These are phyloP conservation scores for Climacium dendroides DNA, from an alignment of 225 moss, liverwort and hornwort species.

Conservation along the genomic window DNA sequence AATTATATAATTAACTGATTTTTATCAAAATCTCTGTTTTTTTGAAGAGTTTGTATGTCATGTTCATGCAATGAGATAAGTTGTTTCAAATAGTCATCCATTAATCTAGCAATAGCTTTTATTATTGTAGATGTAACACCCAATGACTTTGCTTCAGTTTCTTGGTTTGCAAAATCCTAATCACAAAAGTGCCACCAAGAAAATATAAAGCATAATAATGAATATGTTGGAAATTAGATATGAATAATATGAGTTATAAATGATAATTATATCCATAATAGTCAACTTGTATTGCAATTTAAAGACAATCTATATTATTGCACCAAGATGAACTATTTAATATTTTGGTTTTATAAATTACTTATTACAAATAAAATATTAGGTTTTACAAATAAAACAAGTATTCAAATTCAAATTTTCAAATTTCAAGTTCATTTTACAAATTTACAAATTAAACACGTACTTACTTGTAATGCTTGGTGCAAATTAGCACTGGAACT, in stretches of 20 bases:
- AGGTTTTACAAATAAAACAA: no score
- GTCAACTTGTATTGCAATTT: not conserved
- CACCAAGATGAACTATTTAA: not conserved
- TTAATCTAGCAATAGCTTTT: constrained; percentile 25
- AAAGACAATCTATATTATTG: not conserved
- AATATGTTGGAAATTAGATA: not conserved
- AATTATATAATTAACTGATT: not conserved
- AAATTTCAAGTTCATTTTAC: not conserved
- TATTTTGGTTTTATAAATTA: no score
- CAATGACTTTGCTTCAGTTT: not conserved
- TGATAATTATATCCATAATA: no score
- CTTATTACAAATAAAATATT: not conserved
- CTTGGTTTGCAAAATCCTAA: constrained; percentile 28
- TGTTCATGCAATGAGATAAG: constrained; percentile 21
- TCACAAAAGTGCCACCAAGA: not conserved
- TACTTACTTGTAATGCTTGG: constrained; percentile 30
- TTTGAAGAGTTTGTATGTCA: not conserved
- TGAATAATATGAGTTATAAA: not conserved
- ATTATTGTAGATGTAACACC: constrained; percentile 5
- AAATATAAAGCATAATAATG: not conserved
- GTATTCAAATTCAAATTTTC: not conserved
- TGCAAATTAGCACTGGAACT: not conserved
- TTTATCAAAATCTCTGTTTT: not conserved
- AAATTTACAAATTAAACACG: not conserved
- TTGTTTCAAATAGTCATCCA: constrained; percentile 47